Conservation (phyloP, 2,329 filamentous ascomycete species). For the Huntiella bhutanensis region DNA sequence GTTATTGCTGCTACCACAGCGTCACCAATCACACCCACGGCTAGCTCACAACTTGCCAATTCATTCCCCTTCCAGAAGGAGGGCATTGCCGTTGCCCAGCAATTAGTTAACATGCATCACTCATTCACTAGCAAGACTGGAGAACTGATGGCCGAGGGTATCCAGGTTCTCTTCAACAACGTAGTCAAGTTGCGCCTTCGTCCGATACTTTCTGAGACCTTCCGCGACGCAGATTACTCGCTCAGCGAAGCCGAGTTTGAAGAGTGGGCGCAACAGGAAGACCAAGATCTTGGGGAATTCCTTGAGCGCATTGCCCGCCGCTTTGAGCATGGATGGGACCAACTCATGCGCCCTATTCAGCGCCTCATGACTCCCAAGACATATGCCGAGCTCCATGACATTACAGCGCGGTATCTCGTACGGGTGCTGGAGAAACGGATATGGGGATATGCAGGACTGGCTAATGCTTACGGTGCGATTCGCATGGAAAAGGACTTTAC, state of each 20-base stretch:
- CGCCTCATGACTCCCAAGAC: conserved; percentile 65
- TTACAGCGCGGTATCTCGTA: conserved; percentile 56
- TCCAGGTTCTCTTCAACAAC: conserved; percentile 71
- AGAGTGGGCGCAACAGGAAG: conserved; percentile 32
- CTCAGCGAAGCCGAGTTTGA: conserved; percentile 42
- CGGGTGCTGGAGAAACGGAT: conserved; percentile 73
- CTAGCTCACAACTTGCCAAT: conserved; percentile 31
- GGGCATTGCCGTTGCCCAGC: conserved; percentile 45
- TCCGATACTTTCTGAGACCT: conserved; percentile 69
- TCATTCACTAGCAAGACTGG: conserved; percentile 60
- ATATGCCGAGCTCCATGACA: conserved; percentile 56
- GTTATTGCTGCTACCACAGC: conserved; percentile 2
- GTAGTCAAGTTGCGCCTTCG: conserved; percentile 72
- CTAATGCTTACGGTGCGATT: conserved; percentile 66
- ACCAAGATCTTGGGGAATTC: conserved; percentile 27
- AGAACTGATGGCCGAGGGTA: conserved; percentile 67
- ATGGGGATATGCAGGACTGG: conserved; percentile 58
- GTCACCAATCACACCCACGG: conserved; percentile 10
- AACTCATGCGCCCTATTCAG: conserved; percentile 65
- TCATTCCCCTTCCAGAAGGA: conserved; percentile 71
- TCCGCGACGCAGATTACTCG: conserved; percentile 79
- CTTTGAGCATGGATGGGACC: conserved; percentile 74
- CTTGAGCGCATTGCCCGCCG: conserved; percentile 55
- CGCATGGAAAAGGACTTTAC: conserved; percentile 70
- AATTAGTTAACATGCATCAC: conserved; percentile 48